Conservation (phyloP, 1,139 yeast genomes). For the Candida sp. region DNA sequence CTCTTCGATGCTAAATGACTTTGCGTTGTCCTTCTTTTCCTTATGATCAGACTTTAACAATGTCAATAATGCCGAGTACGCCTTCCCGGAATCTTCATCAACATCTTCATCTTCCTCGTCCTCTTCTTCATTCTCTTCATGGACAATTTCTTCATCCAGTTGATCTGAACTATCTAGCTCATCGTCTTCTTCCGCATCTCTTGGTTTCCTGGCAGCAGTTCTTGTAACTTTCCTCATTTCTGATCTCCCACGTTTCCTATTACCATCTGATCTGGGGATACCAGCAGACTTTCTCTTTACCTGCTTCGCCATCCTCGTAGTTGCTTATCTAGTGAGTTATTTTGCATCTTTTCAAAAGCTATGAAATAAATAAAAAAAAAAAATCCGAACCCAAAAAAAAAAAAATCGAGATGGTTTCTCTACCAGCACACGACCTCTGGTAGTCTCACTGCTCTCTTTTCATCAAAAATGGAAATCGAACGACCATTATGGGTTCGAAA, state of each 20-base stretch:
- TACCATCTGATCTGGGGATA: not conserved
- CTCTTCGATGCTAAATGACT: conserved; percentile 12
- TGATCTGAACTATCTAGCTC: conserved; percentile 11
- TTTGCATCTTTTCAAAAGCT: conserved; percentile 8
- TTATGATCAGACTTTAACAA: conserved; percentile 61
- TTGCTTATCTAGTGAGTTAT: not conserved
- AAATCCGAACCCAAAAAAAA: not conserved
- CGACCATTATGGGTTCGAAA: not conserved
- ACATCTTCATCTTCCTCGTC: conserved; percentile 16
- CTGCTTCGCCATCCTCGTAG: conserved; percentile 12
- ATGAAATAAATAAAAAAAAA: not conserved
- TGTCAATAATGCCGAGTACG: conserved; percentile 79
- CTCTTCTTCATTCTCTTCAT: conserved; percentile 10
- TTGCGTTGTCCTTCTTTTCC: conserved; percentile 15
- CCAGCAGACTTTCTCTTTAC: conserved; percentile 11
- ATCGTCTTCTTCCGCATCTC: conserved; percentile 13
- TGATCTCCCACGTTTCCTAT: conserved; percentile 57
- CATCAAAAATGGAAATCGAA: not conserved
- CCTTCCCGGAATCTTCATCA: conserved; percentile 50
- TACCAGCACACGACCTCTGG: conserved; percentile 6
- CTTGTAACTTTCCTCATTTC: conserved; percentile 62
- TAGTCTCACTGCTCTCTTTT: not conserved
- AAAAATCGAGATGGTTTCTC: conserved; percentile 1
- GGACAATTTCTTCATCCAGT: conserved; percentile 12
- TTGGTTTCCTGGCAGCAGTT: conserved; percentile 42